phyloP scores from a whole-genome alignment of 768 basidiomycete genomes.

The Cubamyces lactineus region DNA sequence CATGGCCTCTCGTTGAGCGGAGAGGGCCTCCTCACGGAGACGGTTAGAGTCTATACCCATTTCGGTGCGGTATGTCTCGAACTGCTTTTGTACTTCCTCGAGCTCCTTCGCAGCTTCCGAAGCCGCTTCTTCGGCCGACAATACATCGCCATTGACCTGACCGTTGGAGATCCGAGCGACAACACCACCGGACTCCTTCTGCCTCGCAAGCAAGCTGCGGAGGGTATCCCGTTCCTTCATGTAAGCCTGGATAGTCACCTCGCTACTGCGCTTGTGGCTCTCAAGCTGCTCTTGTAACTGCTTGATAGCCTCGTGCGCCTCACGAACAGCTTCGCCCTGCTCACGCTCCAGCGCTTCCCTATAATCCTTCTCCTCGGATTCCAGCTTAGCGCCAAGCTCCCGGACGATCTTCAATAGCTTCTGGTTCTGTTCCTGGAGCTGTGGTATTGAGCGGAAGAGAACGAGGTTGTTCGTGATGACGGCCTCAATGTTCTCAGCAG shows the following conservation, averaged over 20 bases:
- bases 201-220: constrained; percentile 69
- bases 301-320: constrained; percentile 87
- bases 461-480: constrained; percentile 91
- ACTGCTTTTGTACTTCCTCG: constrained; percentile 74
- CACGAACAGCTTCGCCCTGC: constrained; percentile 77
- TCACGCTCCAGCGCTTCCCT: constrained; percentile 70
- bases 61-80: constrained; percentile 79
- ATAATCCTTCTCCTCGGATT: constrained; percentile 80
- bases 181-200: constrained; percentile 22
- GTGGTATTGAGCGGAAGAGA: constrained; percentile 76
- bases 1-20: constrained; percentile 69
- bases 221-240: constrained; percentile 89
- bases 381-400: constrained; percentile 83
- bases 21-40: constrained; percentile 69
- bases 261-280: constrained; percentile 69
- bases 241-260: constrained; percentile 74
- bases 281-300: constrained; percentile 80
- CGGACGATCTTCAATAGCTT: constrained; percentile 82
- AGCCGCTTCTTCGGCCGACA: constrained; percentile 20
- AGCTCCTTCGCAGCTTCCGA: constrained; percentile 60
- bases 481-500: constrained; percentile 64
- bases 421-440: constrained; percentile 91
- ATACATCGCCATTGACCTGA: constrained; percentile 35
- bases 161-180: constrained; percentile 1
- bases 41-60: constrained; percentile 77